Evolutionary conservation across 83 land plant species (phyloP).

Genomic region (Picea abies): DNA sequence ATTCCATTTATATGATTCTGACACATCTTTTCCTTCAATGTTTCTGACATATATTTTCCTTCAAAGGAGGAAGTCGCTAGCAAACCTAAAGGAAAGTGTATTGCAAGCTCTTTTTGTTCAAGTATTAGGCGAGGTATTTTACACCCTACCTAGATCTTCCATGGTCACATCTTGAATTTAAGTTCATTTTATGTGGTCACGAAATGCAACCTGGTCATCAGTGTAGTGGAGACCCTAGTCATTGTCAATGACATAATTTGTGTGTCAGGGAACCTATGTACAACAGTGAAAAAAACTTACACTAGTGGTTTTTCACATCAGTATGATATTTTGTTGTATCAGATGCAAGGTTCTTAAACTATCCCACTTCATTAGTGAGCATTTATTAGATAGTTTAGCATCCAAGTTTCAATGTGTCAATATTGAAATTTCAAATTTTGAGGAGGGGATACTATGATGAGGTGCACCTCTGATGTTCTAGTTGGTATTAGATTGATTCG

Average conservation of each 20-base stretch:
- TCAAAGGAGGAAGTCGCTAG: slow-evolving; percentile 73
- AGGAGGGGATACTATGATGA: not conserved
- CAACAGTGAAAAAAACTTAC: not conserved
- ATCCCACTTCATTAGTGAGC: not conserved
- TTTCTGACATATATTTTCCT: not conserved
- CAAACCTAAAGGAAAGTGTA: slow-evolving; percentile 66
- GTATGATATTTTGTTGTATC: not conserved
- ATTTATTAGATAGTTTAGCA: not conserved
- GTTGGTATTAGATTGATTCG: not conserved
- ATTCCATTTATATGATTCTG: not conserved
- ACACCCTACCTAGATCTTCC: not conserved
- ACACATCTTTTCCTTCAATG: too few species aligned
- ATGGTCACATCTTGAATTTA: not conserved
- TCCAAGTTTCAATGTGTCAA: too few species aligned
- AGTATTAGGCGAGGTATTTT: slow-evolving; percentile 85
- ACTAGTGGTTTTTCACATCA: not conserved
- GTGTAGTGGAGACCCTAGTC: not conserved
- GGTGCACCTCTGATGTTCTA: not conserved
- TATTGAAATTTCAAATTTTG: not conserved
- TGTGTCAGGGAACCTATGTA: not conserved
- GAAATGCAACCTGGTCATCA: slow-evolving; percentile 3
- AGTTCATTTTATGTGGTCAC: not conserved
- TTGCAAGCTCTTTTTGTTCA: slow-evolving; percentile 77
- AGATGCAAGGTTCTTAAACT: not conserved
- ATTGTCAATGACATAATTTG: not conserved